Base-by-base conservation (phyloP, 768 basidiomycete species). In the Strobilomyces confusus region DNA sequence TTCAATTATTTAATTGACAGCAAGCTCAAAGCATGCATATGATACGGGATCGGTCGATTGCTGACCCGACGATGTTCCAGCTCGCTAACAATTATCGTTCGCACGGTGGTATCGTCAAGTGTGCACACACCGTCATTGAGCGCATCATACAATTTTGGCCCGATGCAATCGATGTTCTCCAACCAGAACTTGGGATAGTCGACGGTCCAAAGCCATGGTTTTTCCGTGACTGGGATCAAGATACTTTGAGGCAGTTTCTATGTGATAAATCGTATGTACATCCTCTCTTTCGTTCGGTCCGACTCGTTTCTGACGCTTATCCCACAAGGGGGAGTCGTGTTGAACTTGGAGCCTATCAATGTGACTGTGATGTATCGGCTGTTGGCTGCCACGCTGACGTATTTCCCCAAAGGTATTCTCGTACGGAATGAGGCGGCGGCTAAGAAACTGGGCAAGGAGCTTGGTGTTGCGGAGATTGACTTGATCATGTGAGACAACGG, bases 301-400 rank as follows among this genome's bases (percentile, higher is more conserved):
- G 25, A 36, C 30, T 25, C 32, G 9, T 52, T 7, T 40, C 47
- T 69, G 38, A 66, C 44, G 15, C 42, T 37, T 52, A 5, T 40
- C 32, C 13, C 58, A 7, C 17, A 34, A 80, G 82, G 17, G 77
- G 75, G 22, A 71, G 69, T 47, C 73, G 63, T 1, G 75, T 84
- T 13, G 80, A 83, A 58, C 81, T 86, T 13, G 86, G 85, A 0
- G 81, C 84, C 0, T 69, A 81, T 13, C 86, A 87, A 69, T 87
- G 86, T 86, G 50, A 48, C 73, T 53, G n/a, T 38, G 0, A 15
- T 40, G 19, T 20, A 13, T 29, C 9, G 7, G 1, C 19, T 25
- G 7, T 13, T 14, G 1, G 2, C 5, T 37, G 0, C 14, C 0
- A 20, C 48, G 11, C 25, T 50, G 22, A 33, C n/a, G 5, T 8